Conservation (phyloP, 2,329 filamentous ascomycete species). For the Passalora sequoiae region DNA sequence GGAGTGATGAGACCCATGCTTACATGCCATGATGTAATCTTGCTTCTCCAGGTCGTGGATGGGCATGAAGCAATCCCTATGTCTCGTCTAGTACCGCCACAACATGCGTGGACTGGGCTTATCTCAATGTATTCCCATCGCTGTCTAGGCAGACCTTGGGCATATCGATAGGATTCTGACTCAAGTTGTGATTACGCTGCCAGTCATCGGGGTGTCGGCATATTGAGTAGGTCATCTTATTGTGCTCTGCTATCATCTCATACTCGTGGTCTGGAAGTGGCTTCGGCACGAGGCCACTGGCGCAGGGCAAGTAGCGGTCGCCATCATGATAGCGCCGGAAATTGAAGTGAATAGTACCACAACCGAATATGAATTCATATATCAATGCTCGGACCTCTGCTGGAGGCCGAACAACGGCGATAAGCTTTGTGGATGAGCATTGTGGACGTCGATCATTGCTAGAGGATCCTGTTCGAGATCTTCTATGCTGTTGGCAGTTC, state of each 20-base stretch:
- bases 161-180: neutral
- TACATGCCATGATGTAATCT: neutral
- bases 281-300: too few species aligned
- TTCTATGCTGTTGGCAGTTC: too few species aligned
- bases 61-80: neutral
- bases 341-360: neutral
- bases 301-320: too few species aligned
- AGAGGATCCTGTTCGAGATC: too few species aligned
- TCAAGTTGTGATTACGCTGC: neutral
- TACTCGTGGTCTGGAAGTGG: too few species aligned
- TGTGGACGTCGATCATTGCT: too few species aligned
- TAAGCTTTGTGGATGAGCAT: neutral
- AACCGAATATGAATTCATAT: neutral
- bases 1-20: neutral
- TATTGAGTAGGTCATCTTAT: too few species aligned
- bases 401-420: neutral
- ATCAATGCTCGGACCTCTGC: neutral
- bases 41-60: neutral
- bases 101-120: neutral
- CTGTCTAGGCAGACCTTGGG: neutral
- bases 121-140: neutral
- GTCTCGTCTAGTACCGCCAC: neutral
- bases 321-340: too few species aligned
- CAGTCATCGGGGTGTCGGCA: neutral
- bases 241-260: too few species aligned